Evolutionary conservation across 179 eudicot species (phyloP), one percentile per base, ranked within the genome.

Genomic region (Camellia oleifera): DNA sequence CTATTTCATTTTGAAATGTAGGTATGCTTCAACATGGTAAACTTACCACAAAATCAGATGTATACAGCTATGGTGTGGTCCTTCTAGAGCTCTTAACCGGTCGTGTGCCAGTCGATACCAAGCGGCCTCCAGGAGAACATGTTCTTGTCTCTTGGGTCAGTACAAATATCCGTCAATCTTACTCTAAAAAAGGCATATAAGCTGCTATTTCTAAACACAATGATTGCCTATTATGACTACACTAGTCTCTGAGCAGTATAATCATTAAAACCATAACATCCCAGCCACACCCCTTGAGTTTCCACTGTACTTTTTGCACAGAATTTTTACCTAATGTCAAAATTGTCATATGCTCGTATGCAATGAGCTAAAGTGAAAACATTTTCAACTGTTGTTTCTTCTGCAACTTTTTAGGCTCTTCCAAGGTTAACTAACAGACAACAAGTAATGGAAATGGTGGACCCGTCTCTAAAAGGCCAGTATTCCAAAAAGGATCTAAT

Each of bases 1-100:
- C 46, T 15, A 1, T 3, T 2, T 5, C 7, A 13, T 63, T 74
- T 10, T 7, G 9, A 76, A 79, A 60, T 83, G 87, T 81, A 96
- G 98, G 94, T 94, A 96, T 79, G 94, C 90, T 72, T 92, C 97
- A 46, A 94, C 97, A 40, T n/a, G 99, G 99, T 10, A 94, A 89
- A 81, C 93, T 96, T 72, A 94, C 99, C 0, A 96, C 99, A 26
- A 96, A 96, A 88, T 96, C 99, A 45, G 98, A 96, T 87, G 97
- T 92, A 23, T 96, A 96, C 85, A 96, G 96, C 89, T 96, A 90
- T n/a, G 98, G 99, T 18, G 97, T 96, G 68, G 94, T 96, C 81
- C 96, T 96, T 76, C 83, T 96, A 76, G 98, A 94, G 88, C 92
- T 94, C 70, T 87, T 96, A 65, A 96, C 98, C 44, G 97, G 99